Evolutionary conservation across 2,329 filamentous ascomycete genomes (phyloP).

Genomic region (Oidium heveae): DNA sequence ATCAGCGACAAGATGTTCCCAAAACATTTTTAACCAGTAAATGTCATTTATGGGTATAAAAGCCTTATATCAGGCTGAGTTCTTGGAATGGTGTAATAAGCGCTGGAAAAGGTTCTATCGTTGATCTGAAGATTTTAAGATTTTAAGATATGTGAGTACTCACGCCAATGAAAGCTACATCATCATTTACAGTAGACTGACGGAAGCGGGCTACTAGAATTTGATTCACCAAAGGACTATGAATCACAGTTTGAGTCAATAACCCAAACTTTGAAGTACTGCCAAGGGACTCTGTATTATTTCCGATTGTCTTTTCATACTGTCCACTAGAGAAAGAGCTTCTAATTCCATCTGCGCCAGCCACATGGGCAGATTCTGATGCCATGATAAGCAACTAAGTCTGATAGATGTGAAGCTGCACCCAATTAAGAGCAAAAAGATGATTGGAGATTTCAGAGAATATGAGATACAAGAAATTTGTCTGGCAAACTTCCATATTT

Average conservation of each 20-base stretch:
- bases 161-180: conserved; percentile 68
- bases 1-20: conserved; percentile 5
- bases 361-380: neutral
- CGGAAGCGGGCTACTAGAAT: conserved; percentile 62
- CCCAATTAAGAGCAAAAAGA: too few species aligned
- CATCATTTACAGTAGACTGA: conserved; percentile 35
- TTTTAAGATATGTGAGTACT: conserved; percentile 12
- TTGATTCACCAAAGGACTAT: conserved; percentile 49
- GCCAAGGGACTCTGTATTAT: conserved; percentile 4
- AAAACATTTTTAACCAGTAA: neutral
- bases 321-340: neutral
- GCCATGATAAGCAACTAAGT: neutral
- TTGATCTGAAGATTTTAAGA: too few species aligned
- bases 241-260: conserved; percentile 52
- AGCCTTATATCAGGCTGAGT: neutral
- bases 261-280: conserved; percentile 37
- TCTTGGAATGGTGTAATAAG: neutral
- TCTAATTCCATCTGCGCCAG: neutral
- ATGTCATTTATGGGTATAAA: too few species aligned
- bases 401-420: too few species aligned
- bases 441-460: too few species aligned
- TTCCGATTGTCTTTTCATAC: neutral
- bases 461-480: too few species aligned
- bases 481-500: too few species aligned
- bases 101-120: neutral